Conservation (phyloP, 2,329 filamentous ascomycete species). For the Botryotinia convoluta region DNA sequence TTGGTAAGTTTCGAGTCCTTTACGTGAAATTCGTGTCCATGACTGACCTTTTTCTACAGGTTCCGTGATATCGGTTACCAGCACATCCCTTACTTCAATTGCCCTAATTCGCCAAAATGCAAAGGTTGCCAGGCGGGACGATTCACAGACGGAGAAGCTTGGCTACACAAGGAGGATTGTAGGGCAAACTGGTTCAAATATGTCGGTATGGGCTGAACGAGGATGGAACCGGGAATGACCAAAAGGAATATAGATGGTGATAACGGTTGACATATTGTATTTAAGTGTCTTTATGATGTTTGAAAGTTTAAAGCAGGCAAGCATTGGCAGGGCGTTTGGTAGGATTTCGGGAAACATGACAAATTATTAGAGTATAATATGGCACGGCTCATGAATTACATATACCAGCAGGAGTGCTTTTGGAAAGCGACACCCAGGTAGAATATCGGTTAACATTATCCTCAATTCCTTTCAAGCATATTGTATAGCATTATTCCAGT, state of each 20-base stretch:
- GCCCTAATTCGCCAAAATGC: constrained; percentile 93
- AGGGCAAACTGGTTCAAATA: constrained; percentile 97
- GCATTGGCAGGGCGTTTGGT: constrained; percentile 23
- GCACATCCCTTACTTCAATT: constrained; percentile 98
- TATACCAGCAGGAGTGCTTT: constrained; percentile 14
- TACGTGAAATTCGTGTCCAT: constrained; percentile 6
- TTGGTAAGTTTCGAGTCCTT: constrained; percentile 58
- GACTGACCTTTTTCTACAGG: constrained; percentile 50
- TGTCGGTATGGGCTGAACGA: constrained; percentile 67
- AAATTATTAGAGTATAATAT: constrained; percentile 18
- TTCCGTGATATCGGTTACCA: constrained; percentile 99
- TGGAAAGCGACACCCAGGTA: constrained; percentile 1
- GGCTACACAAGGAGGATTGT: constrained; percentile 87
- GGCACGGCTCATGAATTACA: constrained; percentile 18
- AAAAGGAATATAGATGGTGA: background rate
- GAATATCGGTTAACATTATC: background rate
- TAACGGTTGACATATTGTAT: constrained; percentile 16
- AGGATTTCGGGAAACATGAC: constrained; percentile 10
- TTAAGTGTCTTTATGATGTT: constrained; percentile 19
- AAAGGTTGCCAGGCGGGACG: constrained; percentile 80
- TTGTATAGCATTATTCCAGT: background rate
- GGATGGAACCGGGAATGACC: background rate
- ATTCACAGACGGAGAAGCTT: constrained; percentile 84
- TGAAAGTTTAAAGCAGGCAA: constrained; percentile 18
- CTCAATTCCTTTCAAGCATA: background rate